These are phyloP conservation scores for Kwoniella heveanensis DNA, from an alignment of 768 basidiomycete genomes.

Conservation along the genomic window DNA sequence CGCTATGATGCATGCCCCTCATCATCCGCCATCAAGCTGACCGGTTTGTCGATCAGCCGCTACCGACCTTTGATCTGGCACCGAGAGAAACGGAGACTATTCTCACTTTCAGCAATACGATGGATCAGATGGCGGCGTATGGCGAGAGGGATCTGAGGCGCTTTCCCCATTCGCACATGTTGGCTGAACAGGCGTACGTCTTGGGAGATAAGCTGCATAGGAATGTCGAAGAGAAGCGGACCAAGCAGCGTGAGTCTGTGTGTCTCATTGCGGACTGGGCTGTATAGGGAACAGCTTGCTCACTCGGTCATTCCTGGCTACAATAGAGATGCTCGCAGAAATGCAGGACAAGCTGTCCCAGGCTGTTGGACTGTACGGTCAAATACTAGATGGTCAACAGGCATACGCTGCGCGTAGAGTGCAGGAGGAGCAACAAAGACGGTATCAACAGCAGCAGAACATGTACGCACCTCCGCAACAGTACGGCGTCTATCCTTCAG, in stretches of 20 bases:
- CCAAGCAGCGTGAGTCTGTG: conserved; percentile 72
- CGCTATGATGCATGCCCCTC: too few relatives aligned
- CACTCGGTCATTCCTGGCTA: not conserved
- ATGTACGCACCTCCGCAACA: conserved; percentile 21
- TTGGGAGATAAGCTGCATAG: conserved; percentile 79
- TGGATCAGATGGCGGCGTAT: conserved; percentile 78
- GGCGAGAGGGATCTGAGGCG: conserved; percentile 75
- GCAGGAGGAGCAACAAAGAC: conserved; percentile 46
- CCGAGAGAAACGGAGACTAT: conserved; percentile 82
- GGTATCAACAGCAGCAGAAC: conserved; percentile 38
- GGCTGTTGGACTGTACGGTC: conserved; percentile 88
- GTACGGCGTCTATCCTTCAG: conserved; percentile 3
- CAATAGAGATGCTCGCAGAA: conserved; percentile 76
- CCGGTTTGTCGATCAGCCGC: conserved; percentile 56
- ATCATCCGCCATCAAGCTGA: too few relatives aligned
- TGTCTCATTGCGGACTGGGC: not conserved
- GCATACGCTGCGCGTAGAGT: conserved; percentile 43
- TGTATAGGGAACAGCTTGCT: too few relatives aligned
- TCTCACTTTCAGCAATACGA: conserved; percentile 84
- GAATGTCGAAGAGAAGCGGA: conserved; percentile 84
- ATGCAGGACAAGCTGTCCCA: conserved; percentile 94
- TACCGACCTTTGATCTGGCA: conserved; percentile 78
- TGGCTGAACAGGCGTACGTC: conserved; percentile 79
- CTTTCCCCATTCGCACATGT: conserved; percentile 79
- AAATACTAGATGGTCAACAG: conserved; percentile 79